Conservation (phyloP, 1,139 yeast species). For the Geotrichum phurueaensis region DNA sequence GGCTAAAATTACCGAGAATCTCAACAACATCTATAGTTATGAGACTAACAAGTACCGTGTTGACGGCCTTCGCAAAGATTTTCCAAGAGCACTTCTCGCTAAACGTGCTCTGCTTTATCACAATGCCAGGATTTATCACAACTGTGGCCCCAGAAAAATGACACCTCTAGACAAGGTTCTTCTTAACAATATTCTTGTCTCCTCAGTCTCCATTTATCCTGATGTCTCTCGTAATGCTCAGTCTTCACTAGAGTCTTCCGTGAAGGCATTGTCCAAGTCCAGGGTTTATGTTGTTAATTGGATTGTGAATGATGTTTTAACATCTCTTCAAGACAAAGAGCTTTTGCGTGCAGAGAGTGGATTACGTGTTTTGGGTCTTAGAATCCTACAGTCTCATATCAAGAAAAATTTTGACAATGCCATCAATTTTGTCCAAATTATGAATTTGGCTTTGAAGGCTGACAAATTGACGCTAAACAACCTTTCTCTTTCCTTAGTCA, state of each 20-base stretch:
- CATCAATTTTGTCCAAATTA: constrained; percentile 42
- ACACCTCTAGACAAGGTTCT: constrained; percentile 60
- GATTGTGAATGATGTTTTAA: constrained; percentile 47
- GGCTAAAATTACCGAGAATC: constrained; percentile 49
- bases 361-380: constrained; percentile 39
- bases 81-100: constrained; percentile 71
- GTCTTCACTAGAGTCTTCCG: constrained; percentile 58
- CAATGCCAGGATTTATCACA: constrained; percentile 65
- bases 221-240: constrained; percentile 70
- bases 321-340: constrained; percentile 51
- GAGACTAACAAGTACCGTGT: constrained; percentile 44
- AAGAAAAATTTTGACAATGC: constrained; percentile 54
- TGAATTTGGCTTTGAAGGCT: constrained; percentile 52
- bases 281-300: constrained; percentile 34
- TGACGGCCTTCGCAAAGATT: constrained; percentile 58
- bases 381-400: constrained; percentile 42
- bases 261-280: constrained; percentile 70
- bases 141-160: constrained; percentile 69
- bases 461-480: constrained; percentile 44
- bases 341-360: constrained; percentile 63
- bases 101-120: constrained; percentile 75
- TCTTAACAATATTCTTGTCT: constrained; percentile 60
- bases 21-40: constrained; percentile 42
- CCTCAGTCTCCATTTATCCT: constrained; percentile 67
- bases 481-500: constrained; percentile 35